These are phyloP conservation scores for Lactarius hatsudake DNA, from an alignment of 768 basidiomycete species.

Conservation along the genomic window DNA sequence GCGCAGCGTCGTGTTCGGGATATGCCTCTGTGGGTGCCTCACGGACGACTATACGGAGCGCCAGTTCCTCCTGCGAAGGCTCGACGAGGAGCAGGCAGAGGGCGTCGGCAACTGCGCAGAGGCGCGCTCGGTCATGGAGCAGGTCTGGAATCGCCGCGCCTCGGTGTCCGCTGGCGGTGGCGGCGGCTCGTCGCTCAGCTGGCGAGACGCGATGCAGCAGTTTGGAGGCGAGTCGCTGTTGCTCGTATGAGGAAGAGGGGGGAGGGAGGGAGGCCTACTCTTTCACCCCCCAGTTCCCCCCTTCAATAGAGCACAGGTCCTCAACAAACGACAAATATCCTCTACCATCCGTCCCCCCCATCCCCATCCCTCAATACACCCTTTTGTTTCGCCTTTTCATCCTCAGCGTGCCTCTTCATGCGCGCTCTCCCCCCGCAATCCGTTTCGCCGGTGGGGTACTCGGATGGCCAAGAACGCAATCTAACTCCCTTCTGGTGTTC, in stretches of 20 bases:
- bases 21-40: slow-evolving; percentile 70
- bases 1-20: slow-evolving; percentile 74
- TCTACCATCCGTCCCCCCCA: background rate
- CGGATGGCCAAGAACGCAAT: background rate
- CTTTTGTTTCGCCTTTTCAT: background rate
- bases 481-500: background rate
- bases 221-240: slow-evolving; percentile 44
- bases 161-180: slow-evolving; percentile 11
- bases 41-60: slow-evolving; percentile 50
- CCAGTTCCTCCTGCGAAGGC: slow-evolving; percentile 41
- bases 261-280: background rate
- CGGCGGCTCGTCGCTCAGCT: slow-evolving; percentile 45
- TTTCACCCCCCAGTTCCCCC: background rate
- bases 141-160: slow-evolving; percentile 53
- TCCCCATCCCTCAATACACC: background rate
- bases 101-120: slow-evolving; percentile 64
- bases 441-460: background rate
- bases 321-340: background rate
- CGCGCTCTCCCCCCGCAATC: background rate
- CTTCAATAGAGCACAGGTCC: background rate
- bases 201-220: slow-evolving; percentile 54
- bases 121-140: slow-evolving; percentile 50
- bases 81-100: slow-evolving; percentile 51
- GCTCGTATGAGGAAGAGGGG: slow-evolving; percentile 47
- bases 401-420: background rate